phyloP scores from a whole-genome alignment of 306 rosid genomes.

The Erythrophleum fordii region DNA sequence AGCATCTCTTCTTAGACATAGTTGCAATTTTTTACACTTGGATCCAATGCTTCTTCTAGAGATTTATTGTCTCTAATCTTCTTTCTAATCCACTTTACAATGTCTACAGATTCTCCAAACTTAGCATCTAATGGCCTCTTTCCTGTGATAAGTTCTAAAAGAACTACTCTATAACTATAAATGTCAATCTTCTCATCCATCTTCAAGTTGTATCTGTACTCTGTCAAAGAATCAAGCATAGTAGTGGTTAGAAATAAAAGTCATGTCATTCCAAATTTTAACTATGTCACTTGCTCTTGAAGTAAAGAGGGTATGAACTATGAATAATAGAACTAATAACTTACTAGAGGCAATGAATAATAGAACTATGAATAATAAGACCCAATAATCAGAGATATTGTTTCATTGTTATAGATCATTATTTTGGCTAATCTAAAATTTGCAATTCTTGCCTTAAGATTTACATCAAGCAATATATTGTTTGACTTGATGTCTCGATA shows the following conservation, averaged over 20 bases:
- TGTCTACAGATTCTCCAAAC: slow-evolving; percentile 82
- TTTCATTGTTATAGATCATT: slow-evolving; percentile 88
- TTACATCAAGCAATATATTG: slow-evolving; percentile 84
- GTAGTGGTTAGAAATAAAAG: slow-evolving; percentile 19
- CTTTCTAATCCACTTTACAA: slow-evolving; percentile 84
- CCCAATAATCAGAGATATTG: slow-evolving; percentile 93
- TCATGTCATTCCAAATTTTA: no score
- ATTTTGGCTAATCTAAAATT: slow-evolving; percentile 94
- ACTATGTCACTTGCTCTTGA: no score
- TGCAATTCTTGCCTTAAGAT: slow-evolving; percentile 91
- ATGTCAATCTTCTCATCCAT: slow-evolving; percentile 93
- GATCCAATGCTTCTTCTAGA: slow-evolving; percentile 84
- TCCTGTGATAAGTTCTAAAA: slow-evolving; percentile 87
- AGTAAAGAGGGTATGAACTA: no score
- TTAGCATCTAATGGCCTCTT: slow-evolving; percentile 73
- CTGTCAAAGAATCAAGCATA: slow-evolving; percentile 49
- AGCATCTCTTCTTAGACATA: slow-evolving; percentile 94
- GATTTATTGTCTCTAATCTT: slow-evolving; percentile 65
- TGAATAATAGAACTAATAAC: slow-evolving; percentile 42
- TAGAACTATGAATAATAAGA: no score
- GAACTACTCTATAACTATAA: slow-evolving; percentile 93
- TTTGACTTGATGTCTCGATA: slow-evolving; percentile 93
- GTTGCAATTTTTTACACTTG: slow-evolving; percentile 81
- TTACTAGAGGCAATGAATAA: slow-evolving; percentile 97
- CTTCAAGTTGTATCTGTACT: slow-evolving; percentile 92